phyloP scores from a whole-genome alignment of 306 rosid genomes.

The Astragalus glycyphyllos region DNA sequence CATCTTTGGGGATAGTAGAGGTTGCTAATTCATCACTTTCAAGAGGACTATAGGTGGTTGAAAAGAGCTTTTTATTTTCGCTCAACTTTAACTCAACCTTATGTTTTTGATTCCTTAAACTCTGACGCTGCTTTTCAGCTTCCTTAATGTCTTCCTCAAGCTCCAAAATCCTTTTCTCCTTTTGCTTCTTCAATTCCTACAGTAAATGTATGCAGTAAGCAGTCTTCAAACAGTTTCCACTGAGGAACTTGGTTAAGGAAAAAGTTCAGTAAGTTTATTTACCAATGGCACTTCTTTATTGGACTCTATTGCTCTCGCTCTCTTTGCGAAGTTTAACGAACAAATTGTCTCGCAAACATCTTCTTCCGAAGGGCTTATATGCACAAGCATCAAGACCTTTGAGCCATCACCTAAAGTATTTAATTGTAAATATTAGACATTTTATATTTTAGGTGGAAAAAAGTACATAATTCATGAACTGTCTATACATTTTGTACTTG shows the following conservation, averaged over 20 bases:
- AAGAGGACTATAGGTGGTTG: constrained; percentile 36
- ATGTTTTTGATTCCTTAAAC: constrained; percentile 59
- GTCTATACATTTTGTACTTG: no score
- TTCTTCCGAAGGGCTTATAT: constrained; percentile 81
- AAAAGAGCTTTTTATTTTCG: constrained; percentile 57
- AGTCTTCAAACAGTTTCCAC: constrained; percentile 31
- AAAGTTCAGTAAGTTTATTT: constrained; percentile 46
- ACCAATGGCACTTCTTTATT: constrained; percentile 72
- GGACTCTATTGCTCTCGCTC: constrained; percentile 80
- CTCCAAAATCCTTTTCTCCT: constrained; percentile 64
- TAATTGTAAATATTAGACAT: constrained; percentile 35
- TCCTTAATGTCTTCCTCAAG: constrained; percentile 76
- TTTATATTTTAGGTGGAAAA: neutral
- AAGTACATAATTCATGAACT: constrained; percentile 8
- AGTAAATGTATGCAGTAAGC: constrained; percentile 36
- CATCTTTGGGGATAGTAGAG: constrained; percentile 51
- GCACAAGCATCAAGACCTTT: constrained; percentile 93
- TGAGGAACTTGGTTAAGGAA: constrained; percentile 20
- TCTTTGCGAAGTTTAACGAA: constrained; percentile 85
- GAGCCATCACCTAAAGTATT: constrained; percentile 75
- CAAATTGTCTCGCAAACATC: constrained; percentile 87
- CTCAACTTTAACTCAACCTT: constrained; percentile 57
- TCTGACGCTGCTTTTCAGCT: constrained; percentile 64
- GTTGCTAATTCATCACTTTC: constrained; percentile 49
- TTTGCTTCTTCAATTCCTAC: constrained; percentile 82